A percentile compares a stretch with the other conserved stretches of the same genome.
Conservation (phyloP, 2,329 filamentous ascomycete genomes). For the Leptosphaerulina australis region DNA sequence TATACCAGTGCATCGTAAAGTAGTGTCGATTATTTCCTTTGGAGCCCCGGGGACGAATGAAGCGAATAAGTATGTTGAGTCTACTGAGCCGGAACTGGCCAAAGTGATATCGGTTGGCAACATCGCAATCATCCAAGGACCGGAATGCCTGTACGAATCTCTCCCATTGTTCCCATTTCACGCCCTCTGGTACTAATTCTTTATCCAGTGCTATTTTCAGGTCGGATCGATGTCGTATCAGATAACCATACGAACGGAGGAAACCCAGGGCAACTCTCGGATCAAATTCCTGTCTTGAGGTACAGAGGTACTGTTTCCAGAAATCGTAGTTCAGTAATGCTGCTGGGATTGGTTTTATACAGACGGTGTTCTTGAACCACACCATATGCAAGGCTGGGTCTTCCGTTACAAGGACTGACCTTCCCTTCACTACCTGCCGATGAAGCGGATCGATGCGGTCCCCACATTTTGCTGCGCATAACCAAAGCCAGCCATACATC, state of each 20-base stretch:
- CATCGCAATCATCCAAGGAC: slow-evolving; percentile 6
- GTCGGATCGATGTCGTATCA: slow-evolving; percentile 12
- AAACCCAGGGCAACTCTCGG: slow-evolving; percentile 11
- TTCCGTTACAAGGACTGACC: slow-evolving; percentile 28
- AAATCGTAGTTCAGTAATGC: slow-evolving; percentile 17
- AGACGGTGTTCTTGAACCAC: slow-evolving; percentile 28
- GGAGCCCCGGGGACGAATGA: slow-evolving; percentile 8
- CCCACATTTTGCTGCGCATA: background rate
- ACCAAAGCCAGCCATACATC: background rate
- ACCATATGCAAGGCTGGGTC: slow-evolving; percentile 26
- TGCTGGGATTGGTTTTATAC: slow-evolving; percentile 23
- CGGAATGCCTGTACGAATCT: slow-evolving; percentile 13
- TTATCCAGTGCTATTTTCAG: slow-evolving; percentile 13
- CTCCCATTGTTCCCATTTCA: slow-evolving; percentile 12
- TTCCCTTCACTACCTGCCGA: background rate
- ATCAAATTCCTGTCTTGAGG: background rate
- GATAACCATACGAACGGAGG: slow-evolving; percentile 12
- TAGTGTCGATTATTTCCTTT: background rate
- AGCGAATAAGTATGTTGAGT: slow-evolving; percentile 17
- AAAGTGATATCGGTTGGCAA: slow-evolving; percentile 19
- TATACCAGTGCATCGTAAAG: background rate
- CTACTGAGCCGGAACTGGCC: slow-evolving; percentile 21
- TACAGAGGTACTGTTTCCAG: slow-evolving; percentile 9
- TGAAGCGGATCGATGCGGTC: background rate
- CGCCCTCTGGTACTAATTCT: slow-evolving; percentile 5